These are phyloP conservation scores for Neotropicomus parvogracilis DNA, from an alignment of 1,284 basidiomycete species.

Conservation along the genomic window DNA sequence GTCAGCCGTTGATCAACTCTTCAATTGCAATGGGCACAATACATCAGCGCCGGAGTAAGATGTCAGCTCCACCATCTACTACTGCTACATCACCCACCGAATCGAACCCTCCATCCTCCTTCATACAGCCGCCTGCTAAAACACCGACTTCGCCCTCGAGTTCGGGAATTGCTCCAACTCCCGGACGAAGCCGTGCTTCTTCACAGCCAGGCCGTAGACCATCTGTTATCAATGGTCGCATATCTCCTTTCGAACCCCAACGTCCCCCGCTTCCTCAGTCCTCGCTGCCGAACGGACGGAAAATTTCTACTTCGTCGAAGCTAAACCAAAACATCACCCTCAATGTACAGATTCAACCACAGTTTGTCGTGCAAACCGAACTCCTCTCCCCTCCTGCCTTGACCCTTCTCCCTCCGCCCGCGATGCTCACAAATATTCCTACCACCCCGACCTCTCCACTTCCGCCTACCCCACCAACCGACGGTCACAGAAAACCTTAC, in stretches of 20 bases:
- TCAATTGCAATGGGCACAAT: slow-evolving; percentile 65
- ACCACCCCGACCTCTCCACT: slow-evolving; percentile 73
- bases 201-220: slow-evolving; percentile 69
- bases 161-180: slow-evolving; percentile 30
- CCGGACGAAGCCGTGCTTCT: slow-evolving; percentile 56
- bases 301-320: slow-evolving; percentile 59
- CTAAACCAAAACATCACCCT: slow-evolving; percentile 44
- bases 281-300: slow-evolving; percentile 44
- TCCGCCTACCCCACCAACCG: slow-evolving; percentile 64
- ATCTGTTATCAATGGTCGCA: slow-evolving; percentile 46
- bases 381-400: slow-evolving; percentile 40
- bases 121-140: slow-evolving; percentile 39
- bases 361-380: slow-evolving; percentile 52
- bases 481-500: slow-evolving; percentile 82
- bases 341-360: slow-evolving; percentile 38
- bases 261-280: slow-evolving; percentile 49
- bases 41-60: slow-evolving; percentile 61
- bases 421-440: slow-evolving; percentile 52
- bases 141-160: slow-evolving; percentile 42
- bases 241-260: slow-evolving; percentile 44
- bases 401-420: slow-evolving; percentile 50
- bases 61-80: slow-evolving; percentile 51
- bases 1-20: slow-evolving; percentile 50
- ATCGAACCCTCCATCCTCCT: slow-evolving; percentile 46
- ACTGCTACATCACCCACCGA: slow-evolving; percentile 56